Base-by-base conservation (phyloP, 2,329 filamentous ascomycete species). In the Calcarisporium arbuscula region DNA sequence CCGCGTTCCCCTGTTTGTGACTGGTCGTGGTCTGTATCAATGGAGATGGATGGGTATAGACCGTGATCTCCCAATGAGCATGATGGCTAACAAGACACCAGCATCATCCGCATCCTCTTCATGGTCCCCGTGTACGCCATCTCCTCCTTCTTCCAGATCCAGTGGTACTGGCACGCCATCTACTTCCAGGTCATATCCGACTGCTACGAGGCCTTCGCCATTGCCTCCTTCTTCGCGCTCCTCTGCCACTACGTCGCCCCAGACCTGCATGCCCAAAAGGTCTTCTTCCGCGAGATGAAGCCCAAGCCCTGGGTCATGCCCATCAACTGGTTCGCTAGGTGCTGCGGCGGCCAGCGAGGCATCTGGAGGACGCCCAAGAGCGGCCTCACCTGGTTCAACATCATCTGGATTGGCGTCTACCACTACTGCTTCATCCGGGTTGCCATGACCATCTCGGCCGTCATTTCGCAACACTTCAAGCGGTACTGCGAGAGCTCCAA, bases 371-470 rank as follows among this genome's bases (percentile, higher is more conserved):
- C 72, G n/a, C 86, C 87, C 1, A 68, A 73, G 45, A 92, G 82
- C 57, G 86, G 87, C 2, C 62, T 94, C 55, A 94, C 86, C 1
- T 92, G 85, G 85, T 94, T 94, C 63, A 94, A 94, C 56, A 78
- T 89, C 40, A 71, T 89, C 47, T 92, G 83, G 83, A 72, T 84
- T 30, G 80, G 81, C 35, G 72, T 92, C 36, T 94, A 89, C 60
- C 86, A 94, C 51, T 94, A 92, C 62, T 88, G 84, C 62, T 80
- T 90, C 50, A 77, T 90, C 43, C 77, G 85, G 29, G 81, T 90
- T 14, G 61, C 80, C 50, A 86, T 88, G 72, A 92, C 86, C 20
- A 70, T 90, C 39, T 77, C 85, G 12, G 81, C 86, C 1, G 82
- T 92, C 15, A 60, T 84, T 22, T 77, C 83, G 0, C 76, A 94